phyloP scores from a whole-genome alignment of 805 yeast species.

The Saturnispora diversa region DNA sequence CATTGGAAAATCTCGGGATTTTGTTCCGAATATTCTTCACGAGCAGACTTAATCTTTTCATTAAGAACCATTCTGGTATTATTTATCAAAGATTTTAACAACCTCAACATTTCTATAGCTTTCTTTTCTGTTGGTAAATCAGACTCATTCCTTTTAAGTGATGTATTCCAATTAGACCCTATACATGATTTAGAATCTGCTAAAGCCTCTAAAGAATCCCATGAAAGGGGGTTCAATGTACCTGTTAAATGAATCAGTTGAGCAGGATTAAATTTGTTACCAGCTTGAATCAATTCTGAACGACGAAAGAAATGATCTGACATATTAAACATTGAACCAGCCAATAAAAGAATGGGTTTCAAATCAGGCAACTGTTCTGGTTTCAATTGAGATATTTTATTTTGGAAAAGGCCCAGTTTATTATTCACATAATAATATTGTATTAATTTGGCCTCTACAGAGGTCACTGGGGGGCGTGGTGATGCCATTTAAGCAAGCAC shows the following conservation, averaged over 20 bases:
- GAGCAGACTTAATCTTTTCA: conserved; percentile 18
- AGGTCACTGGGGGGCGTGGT: conserved; percentile 7
- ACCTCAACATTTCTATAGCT: conserved; percentile 20
- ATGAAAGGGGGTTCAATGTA: conserved; percentile 29
- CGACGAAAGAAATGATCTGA: conserved; percentile 34
- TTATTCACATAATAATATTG: conserved; percentile 49
- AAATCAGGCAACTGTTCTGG: conserved; percentile 26
- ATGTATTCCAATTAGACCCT: conserved; percentile 8
- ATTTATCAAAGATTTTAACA: conserved; percentile 24
- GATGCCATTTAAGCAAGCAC: background rate
- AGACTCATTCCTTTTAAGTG: background rate
- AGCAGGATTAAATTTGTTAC: conserved; percentile 37
- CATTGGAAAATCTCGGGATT: conserved; percentile 18
- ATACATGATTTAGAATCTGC: conserved; percentile 20
- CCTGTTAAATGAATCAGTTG: conserved; percentile 34
- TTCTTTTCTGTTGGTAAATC: conserved; percentile 24
- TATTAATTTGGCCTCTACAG: conserved; percentile 45
- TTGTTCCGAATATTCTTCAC: conserved; percentile 9
- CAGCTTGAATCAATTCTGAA: conserved; percentile 30
- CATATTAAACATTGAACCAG: conserved; percentile 36
- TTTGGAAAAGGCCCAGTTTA: conserved; percentile 34
- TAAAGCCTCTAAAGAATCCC: conserved; percentile 30
- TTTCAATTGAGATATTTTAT: background rate
- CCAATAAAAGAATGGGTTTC: conserved; percentile 30
- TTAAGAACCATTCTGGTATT: conserved; percentile 26